Percentiles rank a stretch among this genome's conserved stretches.
Conservation (phyloP, 805 yeast species). For the Saccharomycopsis sp. region DNA sequence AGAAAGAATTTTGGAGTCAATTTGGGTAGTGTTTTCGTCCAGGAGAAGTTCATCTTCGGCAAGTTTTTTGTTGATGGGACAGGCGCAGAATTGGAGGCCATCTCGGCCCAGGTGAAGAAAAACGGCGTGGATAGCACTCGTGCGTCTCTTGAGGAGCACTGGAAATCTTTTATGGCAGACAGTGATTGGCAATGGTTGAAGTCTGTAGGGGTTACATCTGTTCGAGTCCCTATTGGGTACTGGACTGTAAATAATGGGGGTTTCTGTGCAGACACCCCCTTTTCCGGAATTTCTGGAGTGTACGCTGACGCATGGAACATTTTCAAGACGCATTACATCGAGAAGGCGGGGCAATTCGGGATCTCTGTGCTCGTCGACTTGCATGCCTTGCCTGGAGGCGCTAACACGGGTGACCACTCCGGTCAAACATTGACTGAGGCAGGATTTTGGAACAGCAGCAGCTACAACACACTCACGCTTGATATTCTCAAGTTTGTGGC, state of each 20-base stretch:
- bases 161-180: constrained; percentile 53
- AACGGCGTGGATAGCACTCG: constrained; percentile 51
- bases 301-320: constrained; percentile 71
- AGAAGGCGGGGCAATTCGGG: constrained; percentile 49
- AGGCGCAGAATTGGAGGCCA: constrained; percentile 69
- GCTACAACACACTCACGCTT: constrained; percentile 39
- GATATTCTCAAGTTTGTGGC: constrained; percentile 56
- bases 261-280: constrained; percentile 56
- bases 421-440: constrained; percentile 59
- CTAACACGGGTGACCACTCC: constrained; percentile 79
- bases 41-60: constrained; percentile 74
- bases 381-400: constrained; percentile 91
- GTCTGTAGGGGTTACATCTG: constrained; percentile 60
- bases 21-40: constrained; percentile 72
- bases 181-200: constrained; percentile 77
- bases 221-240: constrained; percentile 86
- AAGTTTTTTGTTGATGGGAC: constrained; percentile 53
- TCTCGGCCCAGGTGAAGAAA: constrained; percentile 39
- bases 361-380: constrained; percentile 79
- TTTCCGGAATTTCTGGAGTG: constrained; percentile 45
- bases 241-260: constrained; percentile 73
- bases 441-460: constrained; percentile 52
- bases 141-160: constrained; percentile 52
- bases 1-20: constrained; percentile 78
- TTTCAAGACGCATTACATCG: constrained; percentile 45